A percentile compares a stretch with the other conserved stretches of the same genome.
Evolutionary conservation across 2,329 filamentous ascomycete species (phyloP).

Genomic region (Ophiostoma montium): DNA sequence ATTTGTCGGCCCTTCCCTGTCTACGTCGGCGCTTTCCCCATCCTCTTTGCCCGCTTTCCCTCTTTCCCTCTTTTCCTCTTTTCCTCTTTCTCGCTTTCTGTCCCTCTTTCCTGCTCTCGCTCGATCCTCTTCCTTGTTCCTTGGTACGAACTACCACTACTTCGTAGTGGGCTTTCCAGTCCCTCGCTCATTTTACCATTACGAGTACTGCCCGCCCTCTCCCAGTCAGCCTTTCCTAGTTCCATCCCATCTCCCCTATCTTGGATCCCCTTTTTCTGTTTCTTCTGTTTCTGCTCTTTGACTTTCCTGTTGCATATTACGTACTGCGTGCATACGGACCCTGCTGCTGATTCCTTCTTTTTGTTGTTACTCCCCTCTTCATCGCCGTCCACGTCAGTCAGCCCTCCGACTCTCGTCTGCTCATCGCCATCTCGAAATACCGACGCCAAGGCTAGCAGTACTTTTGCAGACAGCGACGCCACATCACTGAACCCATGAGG

Average conservation of each 20-base stretch:
- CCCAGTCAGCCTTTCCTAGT: neutral
- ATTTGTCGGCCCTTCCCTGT: neutral
- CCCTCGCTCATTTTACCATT: neutral
- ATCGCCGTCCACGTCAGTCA: too few relatives aligned
- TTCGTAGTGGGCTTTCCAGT: neutral
- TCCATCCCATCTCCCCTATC: neutral
- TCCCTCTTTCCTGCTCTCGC: neutral
- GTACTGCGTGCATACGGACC: neutral
- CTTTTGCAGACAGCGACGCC: too few relatives aligned
- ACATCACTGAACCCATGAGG: neutral
- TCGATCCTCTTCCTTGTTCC: neutral
- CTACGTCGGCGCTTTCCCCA: neutral
- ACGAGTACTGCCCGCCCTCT: too few relatives aligned
- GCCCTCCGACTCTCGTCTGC: too few relatives aligned
- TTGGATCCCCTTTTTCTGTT: neutral
- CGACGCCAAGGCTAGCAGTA: too few relatives aligned
- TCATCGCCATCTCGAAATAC: too few relatives aligned
- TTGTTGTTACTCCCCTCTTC: too few relatives aligned
- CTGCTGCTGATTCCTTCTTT: neutral
- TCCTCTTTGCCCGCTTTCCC: neutral
- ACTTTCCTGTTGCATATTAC: neutral
- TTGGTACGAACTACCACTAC: neutral
- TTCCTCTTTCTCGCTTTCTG: neutral
- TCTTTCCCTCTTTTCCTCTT: neutral
- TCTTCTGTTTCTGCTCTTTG: neutral